Evolutionary conservation across 83 land plant genomes (phyloP).

Genomic region (Isoetes engelmannii): DNA sequence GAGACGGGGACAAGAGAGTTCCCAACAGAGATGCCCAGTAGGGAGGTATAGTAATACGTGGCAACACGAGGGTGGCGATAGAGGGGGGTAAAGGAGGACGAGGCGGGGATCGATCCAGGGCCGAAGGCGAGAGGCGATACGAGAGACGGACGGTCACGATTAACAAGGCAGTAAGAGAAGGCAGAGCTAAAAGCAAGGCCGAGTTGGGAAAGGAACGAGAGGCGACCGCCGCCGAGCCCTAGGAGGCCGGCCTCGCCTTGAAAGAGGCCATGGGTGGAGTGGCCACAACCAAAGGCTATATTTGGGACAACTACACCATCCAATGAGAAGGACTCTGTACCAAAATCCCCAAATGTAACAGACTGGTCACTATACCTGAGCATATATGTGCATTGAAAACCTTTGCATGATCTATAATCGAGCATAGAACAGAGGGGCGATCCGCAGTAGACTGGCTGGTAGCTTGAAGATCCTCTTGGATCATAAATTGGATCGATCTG

Average conservation of each 20-base stretch:
- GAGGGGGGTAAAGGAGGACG: conserved; percentile 31
- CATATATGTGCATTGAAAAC: conserved; percentile 49
- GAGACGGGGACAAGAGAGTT: conserved; percentile 27
- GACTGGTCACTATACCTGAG: conserved; percentile 73
- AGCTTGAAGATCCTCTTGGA: conserved; percentile 52
- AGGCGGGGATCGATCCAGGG: conserved; percentile 21
- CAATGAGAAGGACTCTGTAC: conserved; percentile 56
- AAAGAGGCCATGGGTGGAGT: conserved; percentile 65
- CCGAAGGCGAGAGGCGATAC: conserved; percentile 37
- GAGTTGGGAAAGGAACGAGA: conserved; percentile 40
- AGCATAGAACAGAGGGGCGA: conserved; percentile 42
- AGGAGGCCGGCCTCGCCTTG: conserved; percentile 50
- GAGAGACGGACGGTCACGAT: conserved; percentile 13
- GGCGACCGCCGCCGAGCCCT: conserved; percentile 50
- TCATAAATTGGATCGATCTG: conserved; percentile 72
- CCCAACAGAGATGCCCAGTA: conserved; percentile 47
- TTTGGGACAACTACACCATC: conserved; percentile 31
- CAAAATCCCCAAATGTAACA: conserved; percentile 59
- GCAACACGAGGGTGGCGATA: conserved; percentile 31
- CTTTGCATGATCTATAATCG: conserved; percentile 42
- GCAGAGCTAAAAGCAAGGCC: neutral
- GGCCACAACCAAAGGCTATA: conserved; percentile 78
- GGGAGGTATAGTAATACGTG: conserved; percentile 49
- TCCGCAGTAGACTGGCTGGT: conserved; percentile 43
- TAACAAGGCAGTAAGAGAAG: conserved; percentile 49